Base-by-base conservation (phyloP, 208 protist genomes). In the Leishmania aethiopica region DNA sequence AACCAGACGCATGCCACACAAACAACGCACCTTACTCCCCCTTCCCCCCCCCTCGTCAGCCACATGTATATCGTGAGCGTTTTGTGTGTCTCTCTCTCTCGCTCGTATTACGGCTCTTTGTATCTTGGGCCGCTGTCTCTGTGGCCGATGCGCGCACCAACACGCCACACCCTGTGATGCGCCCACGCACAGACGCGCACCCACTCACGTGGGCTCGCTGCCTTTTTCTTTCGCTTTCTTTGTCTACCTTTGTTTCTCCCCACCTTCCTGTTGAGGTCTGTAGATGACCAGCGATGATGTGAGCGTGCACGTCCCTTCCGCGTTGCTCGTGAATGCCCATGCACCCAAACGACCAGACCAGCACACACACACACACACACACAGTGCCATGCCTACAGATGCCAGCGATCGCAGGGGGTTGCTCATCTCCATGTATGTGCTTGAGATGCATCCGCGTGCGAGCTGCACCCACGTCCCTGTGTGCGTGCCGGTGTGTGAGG, bases 71-170 rank as follows among this genome's bases (percentile, higher is more conserved):
- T 32, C 28, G 45, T 19, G 70, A 15, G 10, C 72, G 40, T 45
- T 81, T 17, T 69, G 19, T 72, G 15, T 81, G 6, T 67, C 13
- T 71, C 17, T 73, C 5, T 78, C 28, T 73, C 60, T 79, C 25
- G 62, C 51, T 22, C 13, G 15, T 69, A 32, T 6, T 28, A 64
- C 28, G 59, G 28, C 3, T 80, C 11, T 59, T 11, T 79, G 70
- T 71, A 15, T 83, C 74, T 32, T 78, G 45, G 73, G 47, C 47
- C 28, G 11, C 25, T 55, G 47, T n/a, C 19, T 47, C 22, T n/a
- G 13, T 77, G 13, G n/a, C n/a, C 6, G n/a, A 60, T 47, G 45
- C 25, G 3, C 28, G 8, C 22, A 25, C 28, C 25, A 49, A 49
- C 35, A n/a, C 17, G 8, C 40, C 25, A 32, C 67, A 72, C 40